phyloP scores from a whole-genome alignment of 2,329 filamentous ascomycete species.

The Aspergillaceae sp. region DNA sequence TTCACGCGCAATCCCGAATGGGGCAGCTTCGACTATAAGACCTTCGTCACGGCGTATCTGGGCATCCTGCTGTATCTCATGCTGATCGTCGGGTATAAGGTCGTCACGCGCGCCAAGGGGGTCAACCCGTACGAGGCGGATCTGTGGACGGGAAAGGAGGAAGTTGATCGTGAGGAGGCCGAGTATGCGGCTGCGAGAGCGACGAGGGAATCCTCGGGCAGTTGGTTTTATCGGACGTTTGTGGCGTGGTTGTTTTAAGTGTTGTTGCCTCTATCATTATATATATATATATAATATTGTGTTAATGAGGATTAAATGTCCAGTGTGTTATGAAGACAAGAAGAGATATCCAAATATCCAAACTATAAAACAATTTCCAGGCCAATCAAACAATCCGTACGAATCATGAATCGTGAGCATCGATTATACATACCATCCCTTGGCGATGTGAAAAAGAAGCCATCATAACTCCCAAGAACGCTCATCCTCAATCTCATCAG shows the following conservation, averaged over 20 bases:
- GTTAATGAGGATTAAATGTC: too few species aligned
- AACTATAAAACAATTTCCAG: too few species aligned
- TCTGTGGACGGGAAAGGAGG: conserved; percentile 64
- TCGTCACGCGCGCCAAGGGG: conserved; percentile 45
- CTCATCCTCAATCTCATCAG: background rate
- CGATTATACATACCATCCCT: too few species aligned
- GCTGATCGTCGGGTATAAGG: conserved; percentile 61
- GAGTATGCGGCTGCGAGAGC: conserved; percentile 55
- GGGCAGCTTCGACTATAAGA: conserved; percentile 60
- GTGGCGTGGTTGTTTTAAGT: conserved; percentile 38
- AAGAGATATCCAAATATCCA: too few species aligned
- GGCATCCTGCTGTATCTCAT: conserved; percentile 67
- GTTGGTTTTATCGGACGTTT: conserved; percentile 52
- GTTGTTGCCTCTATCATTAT: too few species aligned
- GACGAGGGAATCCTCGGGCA: conserved; percentile 30
- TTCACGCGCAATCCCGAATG: conserved; percentile 48
- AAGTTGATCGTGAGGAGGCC: conserved; percentile 64
- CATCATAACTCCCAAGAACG: background rate
- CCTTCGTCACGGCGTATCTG: conserved; percentile 68
- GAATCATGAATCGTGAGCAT: too few species aligned
- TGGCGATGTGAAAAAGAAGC: too few species aligned
- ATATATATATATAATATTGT: too few species aligned
- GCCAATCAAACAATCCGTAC: too few species aligned
- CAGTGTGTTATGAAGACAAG: too few species aligned
- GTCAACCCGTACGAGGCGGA: conserved; percentile 54